A percentile compares a stretch with the other conserved stretches of the same genome.
Evolutionary conservation across 345 rosid genomes (phyloP).

Genomic region (Salix viminalis): DNA sequence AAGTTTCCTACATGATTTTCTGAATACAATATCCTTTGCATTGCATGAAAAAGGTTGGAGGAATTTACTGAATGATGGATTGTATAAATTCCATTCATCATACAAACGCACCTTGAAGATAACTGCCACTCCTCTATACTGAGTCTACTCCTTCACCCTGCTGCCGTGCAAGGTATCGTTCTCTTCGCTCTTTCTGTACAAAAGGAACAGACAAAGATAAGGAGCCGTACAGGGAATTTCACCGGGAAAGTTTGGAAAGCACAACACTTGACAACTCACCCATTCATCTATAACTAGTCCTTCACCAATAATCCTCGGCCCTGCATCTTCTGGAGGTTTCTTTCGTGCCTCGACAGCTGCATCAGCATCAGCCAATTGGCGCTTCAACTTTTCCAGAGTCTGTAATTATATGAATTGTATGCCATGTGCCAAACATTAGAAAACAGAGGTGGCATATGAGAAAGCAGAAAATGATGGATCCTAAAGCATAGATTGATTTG

Average conservation of each 20-base stretch:
- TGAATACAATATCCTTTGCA: slow-evolving; percentile 8
- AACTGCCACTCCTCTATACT: slow-evolving; percentile 30
- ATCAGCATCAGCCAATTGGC: slow-evolving; percentile 83
- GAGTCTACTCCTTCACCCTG: slow-evolving; percentile 79
- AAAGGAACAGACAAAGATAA: neutral
- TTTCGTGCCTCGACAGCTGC: slow-evolving; percentile 76
- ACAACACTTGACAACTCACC: slow-evolving; percentile 44
- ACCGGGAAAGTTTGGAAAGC: neutral
- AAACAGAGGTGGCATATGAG: neutral
- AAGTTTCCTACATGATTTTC: slow-evolving; percentile 25
- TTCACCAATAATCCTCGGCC: slow-evolving; percentile 85
- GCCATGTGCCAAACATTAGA: neutral
- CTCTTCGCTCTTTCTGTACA: slow-evolving; percentile 86
- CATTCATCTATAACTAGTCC: slow-evolving; percentile 99
- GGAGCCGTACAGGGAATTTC: neutral
- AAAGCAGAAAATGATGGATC: neutral
- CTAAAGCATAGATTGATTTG: neutral
- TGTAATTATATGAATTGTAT: neutral
- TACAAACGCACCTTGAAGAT: neutral
- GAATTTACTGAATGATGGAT: slow-evolving; percentile 17
- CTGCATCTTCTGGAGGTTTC: slow-evolving; percentile 78
- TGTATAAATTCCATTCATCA: neutral
- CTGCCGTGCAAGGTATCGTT: slow-evolving; percentile 89
- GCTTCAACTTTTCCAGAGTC: slow-evolving; percentile 85
- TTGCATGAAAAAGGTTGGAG: slow-evolving; percentile 19